Conservation (phyloP, 306 rosid genomes). For the Vigna trinervia region DNA sequence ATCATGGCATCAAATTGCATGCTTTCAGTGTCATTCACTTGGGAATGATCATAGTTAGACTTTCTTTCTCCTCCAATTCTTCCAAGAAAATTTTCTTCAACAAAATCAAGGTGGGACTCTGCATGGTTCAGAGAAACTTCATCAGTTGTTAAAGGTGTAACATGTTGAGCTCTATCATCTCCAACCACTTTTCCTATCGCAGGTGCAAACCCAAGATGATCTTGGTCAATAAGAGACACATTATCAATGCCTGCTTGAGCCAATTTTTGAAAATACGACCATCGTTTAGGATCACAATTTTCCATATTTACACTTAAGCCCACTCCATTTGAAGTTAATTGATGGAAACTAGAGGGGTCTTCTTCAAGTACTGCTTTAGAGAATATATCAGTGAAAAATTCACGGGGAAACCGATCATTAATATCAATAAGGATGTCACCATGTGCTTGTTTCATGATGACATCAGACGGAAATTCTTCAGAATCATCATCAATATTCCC, state of each 20-base stretch:
- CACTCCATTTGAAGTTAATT: conserved; percentile 59
- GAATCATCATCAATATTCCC: conserved; percentile 51
- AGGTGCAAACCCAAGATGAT: conserved; percentile 69
- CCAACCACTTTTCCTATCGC: conserved; percentile 50
- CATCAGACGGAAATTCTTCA: conserved; percentile 52
- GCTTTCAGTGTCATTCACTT: conserved; percentile 55
- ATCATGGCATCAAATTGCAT: conserved; percentile 58
- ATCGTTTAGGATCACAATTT: conserved; percentile 76
- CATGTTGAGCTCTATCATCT: conserved; percentile 57
- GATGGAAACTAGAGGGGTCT: conserved; percentile 55
- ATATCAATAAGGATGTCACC: conserved; percentile 85
- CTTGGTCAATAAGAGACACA: conserved; percentile 84
- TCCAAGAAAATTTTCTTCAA: conserved; percentile 52
- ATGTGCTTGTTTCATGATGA: conserved; percentile 54
- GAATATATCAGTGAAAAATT: conserved; percentile 84
- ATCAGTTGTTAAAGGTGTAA: conserved; percentile 60
- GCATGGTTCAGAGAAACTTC: conserved; percentile 53
- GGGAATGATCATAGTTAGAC: conserved; percentile 56
- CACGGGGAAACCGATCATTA: conserved; percentile 85
- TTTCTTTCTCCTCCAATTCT: conserved; percentile 47
- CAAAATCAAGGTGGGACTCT: conserved; percentile 57
- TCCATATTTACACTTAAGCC: conserved; percentile 76
- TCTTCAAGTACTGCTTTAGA: conserved; percentile 80
- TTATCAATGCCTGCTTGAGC: conserved; percentile 74
- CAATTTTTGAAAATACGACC: conserved; percentile 86